These are phyloP conservation scores for Trichoderma gamsii DNA, from an alignment of 495 filamentous ascomycete species.

Conservation along the genomic window DNA sequence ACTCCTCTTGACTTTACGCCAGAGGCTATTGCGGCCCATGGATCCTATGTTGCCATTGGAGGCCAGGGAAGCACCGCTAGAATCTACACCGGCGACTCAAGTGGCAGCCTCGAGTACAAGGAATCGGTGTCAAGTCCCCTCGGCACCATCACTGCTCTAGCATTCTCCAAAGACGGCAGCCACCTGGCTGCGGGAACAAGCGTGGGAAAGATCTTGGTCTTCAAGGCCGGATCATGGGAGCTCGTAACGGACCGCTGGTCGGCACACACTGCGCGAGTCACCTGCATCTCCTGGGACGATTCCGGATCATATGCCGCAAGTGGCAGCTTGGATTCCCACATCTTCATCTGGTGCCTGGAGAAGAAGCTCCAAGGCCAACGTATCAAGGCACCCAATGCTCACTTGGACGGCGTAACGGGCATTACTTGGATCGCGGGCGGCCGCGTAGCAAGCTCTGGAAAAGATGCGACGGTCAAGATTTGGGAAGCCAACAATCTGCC, in stretches of 20 bases:
- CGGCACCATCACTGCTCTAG: slow-evolving; percentile 56
- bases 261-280: slow-evolving; percentile 83
- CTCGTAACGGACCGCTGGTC: slow-evolving; percentile 77
- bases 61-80: slow-evolving; percentile 64
- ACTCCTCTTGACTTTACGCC: slow-evolving; percentile 49
- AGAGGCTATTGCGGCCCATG: slow-evolving; percentile 62
- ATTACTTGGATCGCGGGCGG: slow-evolving; percentile 71
- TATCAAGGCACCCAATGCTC: slow-evolving; percentile 72
- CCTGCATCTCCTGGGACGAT: slow-evolving; percentile 73
- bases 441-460: slow-evolving; percentile 73
- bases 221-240: slow-evolving; percentile 53
- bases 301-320: slow-evolving; percentile 72
- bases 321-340: slow-evolving; percentile 80
- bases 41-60: slow-evolving; percentile 65
- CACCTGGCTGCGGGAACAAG: slow-evolving; percentile 75
- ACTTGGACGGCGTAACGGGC: slow-evolving; percentile 91
- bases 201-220: slow-evolving; percentile 79
- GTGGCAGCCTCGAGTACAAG: slow-evolving; percentile 37
- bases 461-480: slow-evolving; percentile 84
- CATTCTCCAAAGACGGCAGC: slow-evolving; percentile 70
- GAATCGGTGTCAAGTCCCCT: slow-evolving; percentile 47
- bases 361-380: slow-evolving; percentile 65
- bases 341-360: slow-evolving; percentile 84
- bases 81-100: slow-evolving; percentile 56
- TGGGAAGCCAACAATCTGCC: slow-evolving; percentile 69